Conservation (phyloP, 2,329 filamentous ascomycete genomes). For the Huntiella abstrusa region DNA sequence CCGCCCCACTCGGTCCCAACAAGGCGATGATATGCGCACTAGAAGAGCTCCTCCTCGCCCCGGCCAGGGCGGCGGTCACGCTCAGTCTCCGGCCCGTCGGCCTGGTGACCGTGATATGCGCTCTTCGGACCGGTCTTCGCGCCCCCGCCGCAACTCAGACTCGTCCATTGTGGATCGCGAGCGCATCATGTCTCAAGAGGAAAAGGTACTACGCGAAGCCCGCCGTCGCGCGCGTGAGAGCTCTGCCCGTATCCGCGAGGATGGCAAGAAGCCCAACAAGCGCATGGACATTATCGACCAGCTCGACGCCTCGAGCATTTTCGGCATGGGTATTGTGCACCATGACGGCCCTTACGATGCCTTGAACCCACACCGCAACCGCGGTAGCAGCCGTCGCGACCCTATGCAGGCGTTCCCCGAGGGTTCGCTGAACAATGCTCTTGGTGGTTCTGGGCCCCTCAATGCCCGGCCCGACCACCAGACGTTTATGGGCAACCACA, state of each 20-base stretch:
- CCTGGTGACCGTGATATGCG: slow-evolving; percentile 20
- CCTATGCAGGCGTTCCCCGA: slow-evolving; percentile 95
- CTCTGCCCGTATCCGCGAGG: slow-evolving; percentile 20
- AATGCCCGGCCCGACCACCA: slow-evolving; percentile 69
- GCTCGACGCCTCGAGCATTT: slow-evolving; percentile 88
- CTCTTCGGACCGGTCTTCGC: slow-evolving; percentile 24
- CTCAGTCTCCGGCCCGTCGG: slow-evolving; percentile 39
- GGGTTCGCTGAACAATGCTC: slow-evolving; percentile 76
- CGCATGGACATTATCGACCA: slow-evolving; percentile 86
- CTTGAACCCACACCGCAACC: slow-evolving; percentile 84
- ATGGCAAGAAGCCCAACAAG: slow-evolving; percentile 27
- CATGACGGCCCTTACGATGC: slow-evolving; percentile 97
- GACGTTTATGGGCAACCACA: slow-evolving; percentile 63
- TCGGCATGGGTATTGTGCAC: slow-evolving; percentile 84
- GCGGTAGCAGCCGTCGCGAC: slow-evolving; percentile 60
- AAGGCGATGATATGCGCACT: slow-evolving; percentile 19
- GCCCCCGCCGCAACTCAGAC: slow-evolving; percentile 56
- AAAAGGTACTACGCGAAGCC: slow-evolving; percentile 30
- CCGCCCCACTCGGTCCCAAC: slow-evolving; percentile 38
- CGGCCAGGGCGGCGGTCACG: slow-evolving; percentile 45
- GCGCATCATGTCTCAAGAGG: slow-evolving; percentile 40
- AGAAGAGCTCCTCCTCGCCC: slow-evolving; percentile 29
- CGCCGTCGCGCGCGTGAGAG: slow-evolving; percentile 36
- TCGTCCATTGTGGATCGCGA: slow-evolving; percentile 49
- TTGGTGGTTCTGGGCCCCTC: slow-evolving; percentile 73